Percentiles rank a stretch among this genome's conserved stretches.
These are phyloP conservation scores for Glutinoglossum americanum DNA, from an alignment of 495 filamentous ascomycete species.

Conservation along the genomic window DNA sequence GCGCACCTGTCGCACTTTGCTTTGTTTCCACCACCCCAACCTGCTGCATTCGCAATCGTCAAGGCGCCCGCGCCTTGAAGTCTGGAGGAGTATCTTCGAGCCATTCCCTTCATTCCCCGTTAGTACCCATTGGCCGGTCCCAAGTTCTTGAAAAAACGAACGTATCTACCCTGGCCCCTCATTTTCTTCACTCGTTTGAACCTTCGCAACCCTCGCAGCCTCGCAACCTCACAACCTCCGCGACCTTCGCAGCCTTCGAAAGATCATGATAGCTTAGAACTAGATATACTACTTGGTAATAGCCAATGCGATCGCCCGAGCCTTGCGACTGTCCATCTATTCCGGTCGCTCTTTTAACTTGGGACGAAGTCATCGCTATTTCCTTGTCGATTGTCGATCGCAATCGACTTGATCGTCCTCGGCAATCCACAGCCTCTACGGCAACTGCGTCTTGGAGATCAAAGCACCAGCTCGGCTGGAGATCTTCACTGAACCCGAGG, in stretches of 20 bases:
- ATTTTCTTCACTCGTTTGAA: background rate
- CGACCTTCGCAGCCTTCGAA: no score
- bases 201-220: background rate
- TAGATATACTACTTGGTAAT: no score
- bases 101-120: background rate
- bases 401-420: background rate
- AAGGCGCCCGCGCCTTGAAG: background rate
- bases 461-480: background rate
- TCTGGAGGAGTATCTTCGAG: background rate
- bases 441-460: background rate
- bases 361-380: background rate
- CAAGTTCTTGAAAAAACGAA: background rate
- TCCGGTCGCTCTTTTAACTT: background rate
- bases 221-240: background rate
- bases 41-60: background rate
- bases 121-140: background rate
- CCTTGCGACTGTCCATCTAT: background rate
- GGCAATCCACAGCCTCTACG: background rate
- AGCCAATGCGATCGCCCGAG: background rate
- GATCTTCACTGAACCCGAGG: background rate
- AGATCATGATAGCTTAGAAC: background rate
- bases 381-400: background rate
- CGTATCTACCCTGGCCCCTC: background rate
- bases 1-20: background rate
- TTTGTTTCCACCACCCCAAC: background rate